Conservation (phyloP, 805 yeast species). For the Teunomyces cretensis region DNA sequence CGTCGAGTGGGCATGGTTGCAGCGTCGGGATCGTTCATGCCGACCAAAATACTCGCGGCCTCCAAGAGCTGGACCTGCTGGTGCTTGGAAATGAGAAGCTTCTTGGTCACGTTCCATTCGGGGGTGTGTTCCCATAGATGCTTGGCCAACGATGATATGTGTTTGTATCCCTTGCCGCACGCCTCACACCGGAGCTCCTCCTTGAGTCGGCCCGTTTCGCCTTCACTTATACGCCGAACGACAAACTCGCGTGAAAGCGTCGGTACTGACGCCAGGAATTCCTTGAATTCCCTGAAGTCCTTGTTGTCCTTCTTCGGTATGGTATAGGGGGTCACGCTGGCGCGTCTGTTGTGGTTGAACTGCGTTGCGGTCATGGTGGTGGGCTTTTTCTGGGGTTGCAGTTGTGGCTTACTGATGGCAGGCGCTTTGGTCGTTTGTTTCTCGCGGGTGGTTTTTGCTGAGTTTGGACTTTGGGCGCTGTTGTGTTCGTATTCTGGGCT, state of each 20-base stretch:
- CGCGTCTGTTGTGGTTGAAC: background rate
- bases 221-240: conserved; percentile 79
- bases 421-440: no score
- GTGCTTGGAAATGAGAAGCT: conserved; percentile 77
- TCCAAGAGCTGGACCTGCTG: conserved; percentile 83
- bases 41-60: conserved; percentile 74
- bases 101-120: conserved; percentile 87
- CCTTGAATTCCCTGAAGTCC: background rate
- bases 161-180: conserved; percentile 90
- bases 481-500: conserved; percentile 5
- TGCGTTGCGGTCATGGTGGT: background rate
- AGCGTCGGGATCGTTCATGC: conserved; percentile 52
- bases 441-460: no score
- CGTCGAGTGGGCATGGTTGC: background rate
- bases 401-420: no score
- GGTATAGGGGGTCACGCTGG: background rate
- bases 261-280: conserved; percentile 33
- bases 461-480: background rate
- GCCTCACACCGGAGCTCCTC: conserved; percentile 87
- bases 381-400: background rate
- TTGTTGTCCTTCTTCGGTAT: conserved; percentile 1
- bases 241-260: conserved; percentile 65
- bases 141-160: conserved; percentile 81
- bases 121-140: conserved; percentile 95
- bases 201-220: conserved; percentile 80